phyloP scores from a whole-genome alignment of 1,139 yeast genomes.

The Yamadazyma sp. region DNA sequence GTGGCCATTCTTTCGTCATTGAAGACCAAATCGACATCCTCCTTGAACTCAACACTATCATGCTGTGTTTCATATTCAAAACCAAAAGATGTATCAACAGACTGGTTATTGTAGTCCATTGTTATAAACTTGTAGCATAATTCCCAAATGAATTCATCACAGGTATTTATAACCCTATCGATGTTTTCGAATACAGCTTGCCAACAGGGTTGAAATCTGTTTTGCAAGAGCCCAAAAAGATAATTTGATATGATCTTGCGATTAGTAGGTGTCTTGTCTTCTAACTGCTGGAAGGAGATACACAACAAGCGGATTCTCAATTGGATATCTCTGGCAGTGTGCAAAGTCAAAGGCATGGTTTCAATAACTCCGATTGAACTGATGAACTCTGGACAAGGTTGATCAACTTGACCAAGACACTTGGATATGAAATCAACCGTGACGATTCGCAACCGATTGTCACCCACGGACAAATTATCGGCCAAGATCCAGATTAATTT shows the following conservation, averaged over 20 bases:
- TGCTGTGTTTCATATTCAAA: constrained; percentile 16
- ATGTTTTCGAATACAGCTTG: constrained; percentile 65
- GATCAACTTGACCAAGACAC: constrained; percentile 24
- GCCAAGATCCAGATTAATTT: constrained; percentile 9
- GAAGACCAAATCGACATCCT: constrained; percentile 31
- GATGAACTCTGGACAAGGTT: constrained; percentile 32
- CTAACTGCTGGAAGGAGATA: constrained; percentile 41
- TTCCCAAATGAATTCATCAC: constrained; percentile 58
- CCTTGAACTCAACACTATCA: constrained; percentile 15
- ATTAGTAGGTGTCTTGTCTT: constrained; percentile 25
- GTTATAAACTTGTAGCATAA: constrained; percentile 43
- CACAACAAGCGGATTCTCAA: constrained; percentile 68
- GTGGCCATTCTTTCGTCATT: constrained; percentile 28
- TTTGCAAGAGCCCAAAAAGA: constrained; percentile 71
- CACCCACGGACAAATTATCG: constrained; percentile 45
- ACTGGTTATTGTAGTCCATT: constrained; percentile 26
- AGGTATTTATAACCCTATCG: constrained; percentile 44
- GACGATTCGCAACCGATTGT: constrained; percentile 45
- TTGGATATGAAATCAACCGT: constrained; percentile 43
- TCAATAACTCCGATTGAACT: constrained; percentile 59
- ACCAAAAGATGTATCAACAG: constrained; percentile 6
- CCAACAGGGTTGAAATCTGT: constrained; percentile 86
- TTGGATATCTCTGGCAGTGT: constrained; percentile 74
- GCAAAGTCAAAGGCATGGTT: constrained; percentile 65
- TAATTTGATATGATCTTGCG: constrained; percentile 52